Evolutionary conservation across 371 early-diverging fungal genomes (phyloP).

Genomic region (Mortierella sp.): DNA sequence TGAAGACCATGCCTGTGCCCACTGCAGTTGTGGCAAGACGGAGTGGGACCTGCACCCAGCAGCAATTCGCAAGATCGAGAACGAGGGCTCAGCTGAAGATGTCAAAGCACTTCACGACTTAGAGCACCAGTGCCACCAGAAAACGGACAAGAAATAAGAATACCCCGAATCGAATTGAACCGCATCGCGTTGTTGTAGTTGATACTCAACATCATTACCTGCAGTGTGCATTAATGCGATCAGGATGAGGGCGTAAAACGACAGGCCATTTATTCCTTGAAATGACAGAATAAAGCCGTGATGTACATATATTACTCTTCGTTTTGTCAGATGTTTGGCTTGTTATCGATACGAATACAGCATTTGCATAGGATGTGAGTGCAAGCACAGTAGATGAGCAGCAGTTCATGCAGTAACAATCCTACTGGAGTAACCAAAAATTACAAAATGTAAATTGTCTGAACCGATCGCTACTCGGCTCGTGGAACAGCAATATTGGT

Average conservation of each 20-base stretch:
- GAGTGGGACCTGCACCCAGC: constrained; percentile 48
- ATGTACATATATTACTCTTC: too few species aligned
- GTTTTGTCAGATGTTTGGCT: too few species aligned
- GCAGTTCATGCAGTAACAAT: too few species aligned
- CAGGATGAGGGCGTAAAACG: too few species aligned
- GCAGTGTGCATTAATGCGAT: not conserved
- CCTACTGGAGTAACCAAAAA: too few species aligned
- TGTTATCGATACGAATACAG: too few species aligned
- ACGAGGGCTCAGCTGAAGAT: constrained; percentile 28
- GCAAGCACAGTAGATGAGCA: too few species aligned
- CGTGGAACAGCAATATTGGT: not conserved
- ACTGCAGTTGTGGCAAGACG: constrained; percentile 23
- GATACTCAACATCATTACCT: not conserved
- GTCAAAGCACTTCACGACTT: constrained; percentile 27
- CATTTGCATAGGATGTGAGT: too few species aligned
- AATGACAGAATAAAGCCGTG: too few species aligned
- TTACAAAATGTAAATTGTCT: not conserved
- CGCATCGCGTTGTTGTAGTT: not conserved
- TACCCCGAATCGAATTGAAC: not conserved
- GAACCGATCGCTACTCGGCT: not conserved
- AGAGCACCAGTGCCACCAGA: constrained; percentile 20
- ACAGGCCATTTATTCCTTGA: too few species aligned
- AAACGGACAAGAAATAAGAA: not conserved
- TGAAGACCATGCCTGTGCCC: not conserved
- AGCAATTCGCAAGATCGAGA: constrained; percentile 36